Base-by-base conservation (phyloP, 2,329 filamentous ascomycete species). In the Leptodontidium sp. region DNA sequence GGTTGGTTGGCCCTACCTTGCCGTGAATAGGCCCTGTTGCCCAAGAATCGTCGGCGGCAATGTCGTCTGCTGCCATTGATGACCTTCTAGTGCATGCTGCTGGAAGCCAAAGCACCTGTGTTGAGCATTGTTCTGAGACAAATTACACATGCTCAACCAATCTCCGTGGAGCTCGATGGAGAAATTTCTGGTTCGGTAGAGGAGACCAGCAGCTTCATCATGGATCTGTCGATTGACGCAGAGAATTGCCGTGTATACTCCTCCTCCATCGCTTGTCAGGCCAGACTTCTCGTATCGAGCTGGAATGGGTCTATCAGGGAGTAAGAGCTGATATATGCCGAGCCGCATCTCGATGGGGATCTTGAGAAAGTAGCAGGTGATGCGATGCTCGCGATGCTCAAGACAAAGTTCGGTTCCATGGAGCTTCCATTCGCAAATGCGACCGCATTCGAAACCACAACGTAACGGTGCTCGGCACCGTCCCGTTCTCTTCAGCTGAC, bases 31-130 rank as follows among this genome's bases (percentile, higher is more conserved):
- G 17, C 92, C 84, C 93, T 94, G 91, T 80, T 93, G 29, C 29
- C 29, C 6, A 32, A 32, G 3, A 32, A 32, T 32, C 29, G 6
- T 32, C 6, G 29, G 29, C 29, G 29, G 29, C 29, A 32, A 32
- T 32, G 29, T 93, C 91, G 93, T 94, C 78, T 94, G 81, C 79
- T 94, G 91, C 91, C 93, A 93, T 82, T 94, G 91, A 76, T 94
- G 94, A 79, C 94, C 91, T 79, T 93, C 91, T 49, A 94, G 84
- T 26, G 91, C 91, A 77, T 93, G 91, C 78, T 93, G 93, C 14
- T 69, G 59, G 15, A 57, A n/a, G 38, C 32, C 38, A 38, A 21
- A 32, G 15, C 14, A 68, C 38, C 26, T 65, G 62, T 32, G 29
- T 32, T 32, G 6, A 32, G 29, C 29, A 32, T 32, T 32, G 6